phyloP scores from a whole-genome alignment of 257 asterid species.

The Schizonepeta tenuifolia region DNA sequence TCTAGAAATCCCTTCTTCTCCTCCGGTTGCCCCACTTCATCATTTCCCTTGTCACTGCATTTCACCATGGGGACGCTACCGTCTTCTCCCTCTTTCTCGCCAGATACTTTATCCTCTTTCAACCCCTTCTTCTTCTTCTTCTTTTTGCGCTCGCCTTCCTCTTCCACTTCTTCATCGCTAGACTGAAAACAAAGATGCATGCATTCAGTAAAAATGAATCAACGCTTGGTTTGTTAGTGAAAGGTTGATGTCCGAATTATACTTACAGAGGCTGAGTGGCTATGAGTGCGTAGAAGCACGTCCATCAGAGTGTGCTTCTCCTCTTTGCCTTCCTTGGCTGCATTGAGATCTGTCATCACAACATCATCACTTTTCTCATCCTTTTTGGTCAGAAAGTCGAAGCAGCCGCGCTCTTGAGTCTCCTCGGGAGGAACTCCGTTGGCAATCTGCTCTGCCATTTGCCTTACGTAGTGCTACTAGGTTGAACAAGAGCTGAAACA shows the following conservation, averaged over 20 bases:
- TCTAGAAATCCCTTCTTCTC: constrained; percentile 50
- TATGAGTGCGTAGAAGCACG: constrained; percentile 41
- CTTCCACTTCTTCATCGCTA: constrained; percentile 53
- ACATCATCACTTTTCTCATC: constrained; percentile 38
- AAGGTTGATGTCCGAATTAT: neutral
- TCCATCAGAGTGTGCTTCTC: constrained; percentile 43
- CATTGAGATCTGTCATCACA: constrained; percentile 29
- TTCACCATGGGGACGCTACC: constrained; percentile 12
- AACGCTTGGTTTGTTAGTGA: neutral
- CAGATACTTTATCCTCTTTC: constrained; percentile 44
- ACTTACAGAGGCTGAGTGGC: constrained; percentile 44
- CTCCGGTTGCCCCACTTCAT: constrained; percentile 28
- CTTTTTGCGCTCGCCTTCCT: constrained; percentile 39
- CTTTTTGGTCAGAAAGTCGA: constrained; percentile 41
- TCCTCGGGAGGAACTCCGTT: constrained; percentile 16
- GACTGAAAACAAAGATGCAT: constrained; percentile 40
- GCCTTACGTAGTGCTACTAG: neutral
- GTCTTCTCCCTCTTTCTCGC: constrained; percentile 29
- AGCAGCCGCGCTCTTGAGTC: constrained; percentile 31
- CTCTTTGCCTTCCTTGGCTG: constrained; percentile 18
- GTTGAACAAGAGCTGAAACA: neutral
- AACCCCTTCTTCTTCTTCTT: constrained; percentile 48
- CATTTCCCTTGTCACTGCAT: constrained; percentile 27
- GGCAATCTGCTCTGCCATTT: constrained; percentile 41
- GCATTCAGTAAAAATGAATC: neutral